Evolutionary conservation across 768 basidiomycete genomes (phyloP).

Genomic region (Suillus brevipes): DNA sequence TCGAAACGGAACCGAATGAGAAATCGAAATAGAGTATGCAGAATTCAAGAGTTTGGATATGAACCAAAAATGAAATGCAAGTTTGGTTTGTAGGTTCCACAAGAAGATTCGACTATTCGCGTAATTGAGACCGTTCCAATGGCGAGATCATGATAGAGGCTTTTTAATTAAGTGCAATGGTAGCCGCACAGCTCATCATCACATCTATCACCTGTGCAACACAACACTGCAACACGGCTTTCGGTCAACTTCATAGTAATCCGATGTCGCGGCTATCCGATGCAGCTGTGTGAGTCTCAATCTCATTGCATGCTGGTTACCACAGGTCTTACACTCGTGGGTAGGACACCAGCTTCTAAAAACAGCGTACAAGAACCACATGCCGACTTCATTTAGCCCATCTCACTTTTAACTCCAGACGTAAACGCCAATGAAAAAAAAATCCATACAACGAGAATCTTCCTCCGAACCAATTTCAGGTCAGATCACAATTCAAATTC

Average conservation of each 20-base stretch:
- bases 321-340: slow-evolving; percentile 6
- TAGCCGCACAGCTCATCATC: not conserved
- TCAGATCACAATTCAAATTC: not conserved
- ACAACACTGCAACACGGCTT: not conserved
- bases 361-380: not conserved
- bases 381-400: slow-evolving; percentile 9
- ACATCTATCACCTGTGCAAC: not conserved
- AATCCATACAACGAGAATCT: not conserved
- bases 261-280: slow-evolving; percentile 6
- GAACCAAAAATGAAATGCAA: slow-evolving; percentile 1
- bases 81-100: not conserved
- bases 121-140: slow-evolving; percentile 1
- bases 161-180: not conserved
- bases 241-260: not conserved
- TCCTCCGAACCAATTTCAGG: not conserved
- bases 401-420: slow-evolving; percentile 9
- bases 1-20: slow-evolving; percentile 7
- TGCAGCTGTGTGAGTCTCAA: not conserved
- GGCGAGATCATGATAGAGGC: not conserved
- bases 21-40: slow-evolving; percentile 6
- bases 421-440: slow-evolving; percentile 5
- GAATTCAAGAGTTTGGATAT: slow-evolving; percentile 1
- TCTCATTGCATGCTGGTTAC: not conserved
- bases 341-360: slow-evolving; percentile 7
- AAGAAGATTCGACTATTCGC: not conserved